Conservation (phyloP, 768 basidiomycete species). For the Lentinula guzmanii region DNA sequence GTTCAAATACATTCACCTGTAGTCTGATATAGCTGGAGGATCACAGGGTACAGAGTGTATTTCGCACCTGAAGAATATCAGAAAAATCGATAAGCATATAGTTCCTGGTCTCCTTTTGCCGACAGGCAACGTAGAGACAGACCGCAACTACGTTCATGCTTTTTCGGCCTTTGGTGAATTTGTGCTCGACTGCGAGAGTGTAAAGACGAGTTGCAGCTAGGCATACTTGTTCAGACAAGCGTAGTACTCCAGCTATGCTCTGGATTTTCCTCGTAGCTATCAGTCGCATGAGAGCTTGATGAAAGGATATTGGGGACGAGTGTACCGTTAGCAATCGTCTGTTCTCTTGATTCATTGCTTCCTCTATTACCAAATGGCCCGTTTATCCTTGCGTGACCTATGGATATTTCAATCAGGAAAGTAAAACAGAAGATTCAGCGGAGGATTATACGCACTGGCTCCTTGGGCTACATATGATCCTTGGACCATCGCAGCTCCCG, state of each 20-base stretch:
- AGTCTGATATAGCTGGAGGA: not conserved
- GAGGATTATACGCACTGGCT: slow-evolving; percentile 58
- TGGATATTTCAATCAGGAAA: not conserved
- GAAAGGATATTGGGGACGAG: slow-evolving; percentile 5
- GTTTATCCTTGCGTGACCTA: slow-evolving; percentile 78
- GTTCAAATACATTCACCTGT: slow-evolving; percentile 95
- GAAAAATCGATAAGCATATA: slow-evolving; percentile 99
- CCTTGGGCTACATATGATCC: slow-evolving; percentile 90
- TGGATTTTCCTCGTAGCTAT: slow-evolving; percentile 80
- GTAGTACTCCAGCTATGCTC: slow-evolving; percentile 71
- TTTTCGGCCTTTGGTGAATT: slow-evolving; percentile 90
- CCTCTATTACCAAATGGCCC: slow-evolving; percentile 80
- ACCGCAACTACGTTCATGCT: slow-evolving; percentile 93
- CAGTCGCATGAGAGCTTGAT: not conserved
- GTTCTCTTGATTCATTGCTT: slow-evolving; percentile 78
- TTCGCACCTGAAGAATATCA: slow-evolving; percentile 79
- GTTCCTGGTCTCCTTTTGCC: slow-evolving; percentile 84
- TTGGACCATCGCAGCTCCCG: slow-evolving; percentile 92
- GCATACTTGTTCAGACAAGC: slow-evolving; percentile 73
- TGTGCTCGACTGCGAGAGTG: slow-evolving; percentile 89
- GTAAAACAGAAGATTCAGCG: not conserved
- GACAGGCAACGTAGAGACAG: slow-evolving; percentile 90
- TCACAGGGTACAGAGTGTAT: not conserved
- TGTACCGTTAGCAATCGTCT: slow-evolving; percentile 86
- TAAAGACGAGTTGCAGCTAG: slow-evolving; percentile 83